phyloP scores from a whole-genome alignment of 805 yeast genomes.

The Yamadazyma laniorum region DNA sequence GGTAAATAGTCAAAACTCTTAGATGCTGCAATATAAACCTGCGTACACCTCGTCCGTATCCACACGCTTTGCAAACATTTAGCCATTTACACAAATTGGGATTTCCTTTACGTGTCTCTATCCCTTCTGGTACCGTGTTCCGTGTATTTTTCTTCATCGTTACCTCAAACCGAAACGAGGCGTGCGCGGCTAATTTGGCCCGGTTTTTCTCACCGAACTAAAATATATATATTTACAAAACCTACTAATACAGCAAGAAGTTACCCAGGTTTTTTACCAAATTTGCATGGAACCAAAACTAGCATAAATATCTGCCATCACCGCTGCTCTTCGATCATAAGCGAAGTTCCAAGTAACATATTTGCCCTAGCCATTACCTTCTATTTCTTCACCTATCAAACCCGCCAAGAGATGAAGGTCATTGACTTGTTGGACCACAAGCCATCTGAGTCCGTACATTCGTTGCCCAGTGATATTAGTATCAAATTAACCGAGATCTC shows the following conservation, averaged over 20 bases:
- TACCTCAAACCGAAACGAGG: background rate
- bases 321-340: no score
- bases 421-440: constrained; percentile 20
- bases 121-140: background rate
- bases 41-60: no score
- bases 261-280: constrained; percentile 3
- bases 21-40: no score
- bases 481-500: constrained; percentile 40
- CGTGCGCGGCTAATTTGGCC: background rate
- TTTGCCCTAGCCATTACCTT: no score
- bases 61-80: no score
- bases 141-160: background rate
- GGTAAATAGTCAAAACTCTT: constrained; percentile 71
- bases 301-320: background rate
- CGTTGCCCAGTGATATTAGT: constrained; percentile 26
- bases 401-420: constrained; percentile 29
- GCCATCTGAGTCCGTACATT: constrained; percentile 14
- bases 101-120: no score
- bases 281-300: constrained; percentile 8
- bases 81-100: no score
- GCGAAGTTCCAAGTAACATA: no score
- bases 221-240: constrained; percentile 10
- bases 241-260: constrained; percentile 10
- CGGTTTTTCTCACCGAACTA: no score
- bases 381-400: background rate